These are phyloP conservation scores for Caulochytrium protostelioides DNA, from an alignment of 371 early-diverging fungal species.

Conservation along the genomic window DNA sequence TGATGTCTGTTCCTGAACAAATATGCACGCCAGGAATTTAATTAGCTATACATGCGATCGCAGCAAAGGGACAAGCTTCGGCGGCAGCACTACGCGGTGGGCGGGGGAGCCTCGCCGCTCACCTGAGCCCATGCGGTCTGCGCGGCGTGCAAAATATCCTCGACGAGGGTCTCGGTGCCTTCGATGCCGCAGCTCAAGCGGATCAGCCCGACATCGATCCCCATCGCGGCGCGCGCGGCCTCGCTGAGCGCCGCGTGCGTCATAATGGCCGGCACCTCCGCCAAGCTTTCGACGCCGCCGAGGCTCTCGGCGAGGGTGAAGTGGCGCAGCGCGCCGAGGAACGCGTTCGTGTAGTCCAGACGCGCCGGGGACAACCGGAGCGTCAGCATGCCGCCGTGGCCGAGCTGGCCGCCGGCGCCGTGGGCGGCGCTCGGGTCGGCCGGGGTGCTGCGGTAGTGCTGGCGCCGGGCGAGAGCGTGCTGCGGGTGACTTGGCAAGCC, in stretches of 20 bases:
- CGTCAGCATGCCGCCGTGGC: slow-evolving; percentile 71
- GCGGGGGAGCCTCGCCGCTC: too few species aligned
- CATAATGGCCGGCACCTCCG: slow-evolving; percentile 65
- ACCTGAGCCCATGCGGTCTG: too few species aligned
- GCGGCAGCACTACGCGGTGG: too few species aligned
- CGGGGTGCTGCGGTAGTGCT: slow-evolving; percentile 61
- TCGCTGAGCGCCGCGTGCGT: slow-evolving; percentile 61
- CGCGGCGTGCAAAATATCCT: slow-evolving; percentile 25
- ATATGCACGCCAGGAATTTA: too few species aligned
- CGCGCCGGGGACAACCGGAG: slow-evolving; percentile 51
- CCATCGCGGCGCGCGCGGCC: slow-evolving; percentile 47
- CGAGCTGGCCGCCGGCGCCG: slow-evolving; percentile 47
- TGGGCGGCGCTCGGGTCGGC: slow-evolving; percentile 62
- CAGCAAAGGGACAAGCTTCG: too few species aligned
- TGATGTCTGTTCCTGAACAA: too few species aligned
- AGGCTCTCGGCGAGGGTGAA: slow-evolving; percentile 67
- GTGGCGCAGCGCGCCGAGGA: slow-evolving; percentile 39
- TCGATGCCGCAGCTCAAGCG: slow-evolving; percentile 54
- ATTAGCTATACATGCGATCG: too few species aligned
- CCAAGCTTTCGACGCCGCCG: slow-evolving; percentile 67
- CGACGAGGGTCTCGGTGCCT: slow-evolving; percentile 39
- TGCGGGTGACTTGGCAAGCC: slow-evolving; percentile 60
- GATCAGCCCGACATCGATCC: slow-evolving; percentile 61
- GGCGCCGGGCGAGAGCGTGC: slow-evolving; percentile 54
- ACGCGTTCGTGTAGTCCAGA: slow-evolving; percentile 40